Base-by-base conservation (phyloP, 2,329 filamentous ascomycete genomes). In the Verticillium klebahnii region DNA sequence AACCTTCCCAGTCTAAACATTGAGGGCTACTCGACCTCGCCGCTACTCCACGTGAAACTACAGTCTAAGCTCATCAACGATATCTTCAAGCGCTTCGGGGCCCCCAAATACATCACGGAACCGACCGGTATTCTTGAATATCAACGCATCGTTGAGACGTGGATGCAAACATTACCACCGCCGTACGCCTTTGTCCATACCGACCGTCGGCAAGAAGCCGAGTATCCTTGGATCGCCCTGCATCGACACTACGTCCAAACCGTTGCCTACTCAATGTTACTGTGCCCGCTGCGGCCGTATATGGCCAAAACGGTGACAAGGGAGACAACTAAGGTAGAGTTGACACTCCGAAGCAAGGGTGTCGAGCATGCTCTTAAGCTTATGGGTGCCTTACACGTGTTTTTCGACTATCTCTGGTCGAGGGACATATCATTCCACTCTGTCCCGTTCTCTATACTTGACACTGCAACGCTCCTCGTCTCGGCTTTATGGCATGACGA, bases 401-500 rank as follows among this genome's bases (percentile, higher is more conserved):
- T 83, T 11, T 80, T 82, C 59, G 70, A 79, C 19, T 72, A 78
- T 37, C 72, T 78, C 9, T 79, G 75, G 57, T 79, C 79, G 0
- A 70, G 77, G 14, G 79, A 82, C 55, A 74, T 77, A 6, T 82
- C 80, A 37, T 82, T 81, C 52, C 79, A 83, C 64, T 75, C 80
- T 59, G 76, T 81, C 5, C 71, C 80, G 0, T 84, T 83, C 61
- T 73, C 74, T 54, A 77, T 83, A 36, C 85, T 85, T 56, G 80
- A 85, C 63, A 81, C 79, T 0, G 76, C 80, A 0, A 79, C 82
- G 0, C 72, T 82, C 19, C 68, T 84, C 4, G 83, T 80, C 70
- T 83, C 81, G 0, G 78, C 81, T 2, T 71, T 85, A 7, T 74
- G 83, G 5, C 81, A 84, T 62, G 82, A 85, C 62, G 67, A 71